These are phyloP conservation scores for Vaccinium myrtillus DNA, from an alignment of 148 eudicot species.

Conservation along the genomic window DNA sequence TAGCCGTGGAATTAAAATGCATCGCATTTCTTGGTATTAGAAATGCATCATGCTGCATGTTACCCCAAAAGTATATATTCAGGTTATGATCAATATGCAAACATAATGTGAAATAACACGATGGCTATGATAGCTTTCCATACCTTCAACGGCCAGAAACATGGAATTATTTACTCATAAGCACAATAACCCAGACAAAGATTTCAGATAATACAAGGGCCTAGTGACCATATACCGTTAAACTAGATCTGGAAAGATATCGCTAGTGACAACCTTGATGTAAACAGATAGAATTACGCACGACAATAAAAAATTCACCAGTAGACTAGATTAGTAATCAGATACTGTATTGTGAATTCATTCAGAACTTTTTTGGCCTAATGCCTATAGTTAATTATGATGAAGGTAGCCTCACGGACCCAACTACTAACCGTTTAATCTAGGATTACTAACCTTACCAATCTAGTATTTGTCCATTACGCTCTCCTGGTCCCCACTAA, in stretches of 20 bases:
- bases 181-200: neutral
- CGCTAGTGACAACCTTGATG: neutral
- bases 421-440: neutral
- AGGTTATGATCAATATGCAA: neutral
- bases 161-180: neutral
- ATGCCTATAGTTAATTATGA: neutral
- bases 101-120: neutral
- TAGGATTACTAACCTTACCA: neutral
- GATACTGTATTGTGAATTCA: neutral
- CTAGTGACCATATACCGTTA: neutral
- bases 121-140: neutral
- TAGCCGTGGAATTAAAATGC: slow-evolving; percentile 69
- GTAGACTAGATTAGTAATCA: neutral
- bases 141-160: neutral
- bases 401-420: neutral
- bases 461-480: neutral
- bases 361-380: neutral
- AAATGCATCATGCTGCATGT: slow-evolving; percentile 70
- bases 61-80: neutral
- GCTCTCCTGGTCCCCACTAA: neutral
- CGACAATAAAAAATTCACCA: neutral
- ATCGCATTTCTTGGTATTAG: slow-evolving; percentile 74
- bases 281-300: neutral
- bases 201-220: neutral
- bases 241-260: neutral